These are phyloP conservation scores for Naumovozyma baii DNA, from an alignment of 805 yeast genomes.

Conservation along the genomic window DNA sequence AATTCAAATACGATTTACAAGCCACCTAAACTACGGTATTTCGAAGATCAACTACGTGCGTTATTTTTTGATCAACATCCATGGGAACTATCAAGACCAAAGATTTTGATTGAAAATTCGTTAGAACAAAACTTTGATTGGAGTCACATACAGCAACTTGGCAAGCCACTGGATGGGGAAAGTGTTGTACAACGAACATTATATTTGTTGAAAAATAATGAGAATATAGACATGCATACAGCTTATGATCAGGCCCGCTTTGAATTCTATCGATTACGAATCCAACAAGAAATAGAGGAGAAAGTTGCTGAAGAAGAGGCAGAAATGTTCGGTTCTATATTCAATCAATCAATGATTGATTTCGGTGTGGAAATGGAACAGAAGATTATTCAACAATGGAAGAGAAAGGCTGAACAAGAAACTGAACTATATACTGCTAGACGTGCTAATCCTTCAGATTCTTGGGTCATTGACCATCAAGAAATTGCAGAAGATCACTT, in stretches of 20 bases:
- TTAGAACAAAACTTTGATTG: conserved; percentile 61
- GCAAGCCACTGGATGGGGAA: conserved; percentile 81
- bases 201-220: conserved; percentile 37
- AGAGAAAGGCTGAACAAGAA: conserved; percentile 52
- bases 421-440: conserved; percentile 49
- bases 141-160: conserved; percentile 64
- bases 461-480: conserved; percentile 14
- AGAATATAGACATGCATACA: conserved; percentile 33
- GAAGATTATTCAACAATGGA: conserved; percentile 63
- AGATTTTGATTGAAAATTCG: conserved; percentile 65
- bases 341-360: conserved; percentile 50
- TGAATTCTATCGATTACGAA: conserved; percentile 80
- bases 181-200: conserved; percentile 69
- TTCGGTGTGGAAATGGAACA: conserved; percentile 67
- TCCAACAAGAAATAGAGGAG: conserved; percentile 68
- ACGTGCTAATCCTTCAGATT: conserved; percentile 25
- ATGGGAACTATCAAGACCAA: conserved; percentile 94
- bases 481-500: conserved; percentile 2
- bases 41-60: conserved; percentile 70
- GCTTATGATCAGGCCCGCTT: conserved; percentile 82
- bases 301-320: conserved; percentile 75
- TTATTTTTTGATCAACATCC: conserved; percentile 90
- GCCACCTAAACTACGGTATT: conserved; percentile 27
- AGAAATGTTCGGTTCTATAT: conserved; percentile 74
- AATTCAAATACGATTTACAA: conserved; percentile 15